Conservation (phyloP, 1,284 basidiomycete genomes). For the Malassezia equina region DNA sequence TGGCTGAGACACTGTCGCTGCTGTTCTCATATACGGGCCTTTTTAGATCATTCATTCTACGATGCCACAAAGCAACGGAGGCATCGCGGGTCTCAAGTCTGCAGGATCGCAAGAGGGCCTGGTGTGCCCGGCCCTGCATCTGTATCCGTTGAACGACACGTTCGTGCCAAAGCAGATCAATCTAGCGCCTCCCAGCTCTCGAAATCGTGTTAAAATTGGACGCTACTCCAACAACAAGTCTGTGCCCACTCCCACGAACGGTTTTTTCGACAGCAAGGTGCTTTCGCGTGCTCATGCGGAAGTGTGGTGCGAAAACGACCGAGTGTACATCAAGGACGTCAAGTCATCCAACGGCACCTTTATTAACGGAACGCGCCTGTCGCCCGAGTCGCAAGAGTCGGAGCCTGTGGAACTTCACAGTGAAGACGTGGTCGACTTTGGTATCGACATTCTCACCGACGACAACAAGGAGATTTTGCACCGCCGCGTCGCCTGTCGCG, state of each 20-base stretch:
- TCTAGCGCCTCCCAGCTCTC: conserved; percentile 55
- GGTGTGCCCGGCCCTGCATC: conserved; percentile 47
- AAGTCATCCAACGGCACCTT: conserved; percentile 98
- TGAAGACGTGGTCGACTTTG: conserved; percentile 92
- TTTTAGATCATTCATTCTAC: background rate
- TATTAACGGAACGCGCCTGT: conserved; percentile 87
- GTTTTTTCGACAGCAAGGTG: conserved; percentile 95
- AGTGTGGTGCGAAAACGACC: conserved; percentile 79
- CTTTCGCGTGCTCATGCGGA: conserved; percentile 91
- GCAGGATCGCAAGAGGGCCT: conserved; percentile 19
- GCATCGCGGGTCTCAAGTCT: background rate
- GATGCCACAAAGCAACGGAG: background rate
- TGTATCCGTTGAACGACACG: conserved; percentile 91
- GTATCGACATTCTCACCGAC: conserved; percentile 96
- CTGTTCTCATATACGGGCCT: background rate
- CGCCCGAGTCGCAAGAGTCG: conserved; percentile 78
- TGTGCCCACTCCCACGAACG: conserved; percentile 83
- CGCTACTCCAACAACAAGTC: conserved; percentile 95
- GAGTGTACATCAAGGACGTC: conserved; percentile 81
- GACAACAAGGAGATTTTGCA: conserved; percentile 97
- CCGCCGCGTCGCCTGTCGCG: conserved; percentile 92
- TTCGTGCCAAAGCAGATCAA: conserved; percentile 93
- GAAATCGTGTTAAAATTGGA: conserved; percentile 73
- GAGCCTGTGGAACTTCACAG: conserved; percentile 87
- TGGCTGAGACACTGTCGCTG: background rate